These are phyloP conservation scores for Aspergillus spinulosporus DNA, from an alignment of 2,329 filamentous ascomycete genomes.

Conservation along the genomic window DNA sequence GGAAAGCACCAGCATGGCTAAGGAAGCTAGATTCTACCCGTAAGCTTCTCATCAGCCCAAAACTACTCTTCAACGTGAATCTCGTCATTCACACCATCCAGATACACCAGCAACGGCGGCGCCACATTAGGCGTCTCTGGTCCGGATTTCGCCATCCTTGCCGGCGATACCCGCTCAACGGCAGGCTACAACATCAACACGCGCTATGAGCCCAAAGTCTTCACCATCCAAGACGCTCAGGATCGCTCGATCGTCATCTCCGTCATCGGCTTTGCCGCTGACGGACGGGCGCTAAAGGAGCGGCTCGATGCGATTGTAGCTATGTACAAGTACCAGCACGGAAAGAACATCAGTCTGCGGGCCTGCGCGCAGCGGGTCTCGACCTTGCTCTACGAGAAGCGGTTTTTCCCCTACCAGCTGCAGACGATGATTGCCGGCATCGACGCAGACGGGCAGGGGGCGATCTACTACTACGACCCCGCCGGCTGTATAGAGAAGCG, in stretches of 20 bases:
- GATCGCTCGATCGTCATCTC: neutral
- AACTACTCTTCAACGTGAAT: neutral
- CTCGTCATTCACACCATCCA: neutral
- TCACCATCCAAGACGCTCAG: neutral
- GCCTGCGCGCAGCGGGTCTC: neutral
- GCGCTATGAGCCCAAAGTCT: neutral
- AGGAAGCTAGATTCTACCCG: conserved; percentile 4
- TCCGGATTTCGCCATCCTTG: neutral
- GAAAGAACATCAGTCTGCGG: neutral
- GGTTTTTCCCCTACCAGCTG: neutral
- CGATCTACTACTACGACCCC: neutral
- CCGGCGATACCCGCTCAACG: neutral
- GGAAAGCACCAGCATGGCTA: neutral
- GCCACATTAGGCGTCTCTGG: neutral
- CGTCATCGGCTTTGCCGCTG: neutral
- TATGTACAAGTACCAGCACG: conserved; percentile 3
- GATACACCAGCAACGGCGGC: conserved; percentile 3
- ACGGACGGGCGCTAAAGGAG: conserved; percentile 1
- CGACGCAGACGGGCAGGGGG: neutral
- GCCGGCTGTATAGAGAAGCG: neutral
- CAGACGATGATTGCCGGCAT: neutral
- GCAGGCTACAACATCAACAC: conserved; percentile 4
- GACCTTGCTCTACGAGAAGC: neutral
- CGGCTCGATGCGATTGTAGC: neutral
- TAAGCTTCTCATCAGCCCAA: neutral